Conservation (phyloP, 495 filamentous ascomycete species). For the Sabuloglossum arenarium region DNA sequence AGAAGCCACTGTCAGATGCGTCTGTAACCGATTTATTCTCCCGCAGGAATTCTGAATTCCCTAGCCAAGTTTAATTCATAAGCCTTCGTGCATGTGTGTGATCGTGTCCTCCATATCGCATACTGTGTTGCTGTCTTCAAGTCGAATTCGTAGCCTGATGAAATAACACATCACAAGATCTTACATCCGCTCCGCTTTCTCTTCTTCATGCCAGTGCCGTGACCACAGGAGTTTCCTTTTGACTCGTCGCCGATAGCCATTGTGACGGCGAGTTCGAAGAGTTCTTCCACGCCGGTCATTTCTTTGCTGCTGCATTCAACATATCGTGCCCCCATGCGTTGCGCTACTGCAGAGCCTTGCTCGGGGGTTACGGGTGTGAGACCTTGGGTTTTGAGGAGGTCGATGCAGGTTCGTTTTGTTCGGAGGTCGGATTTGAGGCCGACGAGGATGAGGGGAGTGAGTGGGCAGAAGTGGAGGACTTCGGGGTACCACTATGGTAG, state of each 20-base stretch:
- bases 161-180: neutral
- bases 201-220: neutral
- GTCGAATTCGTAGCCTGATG: neutral
- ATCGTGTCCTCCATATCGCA: neutral
- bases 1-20: neutral
- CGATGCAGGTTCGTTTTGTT: constrained; percentile 82
- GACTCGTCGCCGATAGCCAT: constrained; percentile 56
- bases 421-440: constrained; percentile 94
- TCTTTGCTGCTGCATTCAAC: constrained; percentile 98
- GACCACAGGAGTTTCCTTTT: constrained; percentile 11
- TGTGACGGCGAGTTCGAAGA: constrained; percentile 77
- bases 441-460: constrained; percentile 84
- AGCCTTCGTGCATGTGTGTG: neutral
- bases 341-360: constrained; percentile 70
- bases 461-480: constrained; percentile 96
- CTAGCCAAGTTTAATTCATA: neutral
- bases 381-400: constrained; percentile 93
- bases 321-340: constrained; percentile 83
- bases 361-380: constrained; percentile 82
- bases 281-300: constrained; percentile 84
- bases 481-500: constrained; percentile 80
- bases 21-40: neutral
- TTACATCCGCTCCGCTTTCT: neutral
- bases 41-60: neutral
- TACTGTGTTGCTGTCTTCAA: neutral